Conservation (phyloP, 306 rosid species). For the Cyclanthera cordifolia region DNA sequence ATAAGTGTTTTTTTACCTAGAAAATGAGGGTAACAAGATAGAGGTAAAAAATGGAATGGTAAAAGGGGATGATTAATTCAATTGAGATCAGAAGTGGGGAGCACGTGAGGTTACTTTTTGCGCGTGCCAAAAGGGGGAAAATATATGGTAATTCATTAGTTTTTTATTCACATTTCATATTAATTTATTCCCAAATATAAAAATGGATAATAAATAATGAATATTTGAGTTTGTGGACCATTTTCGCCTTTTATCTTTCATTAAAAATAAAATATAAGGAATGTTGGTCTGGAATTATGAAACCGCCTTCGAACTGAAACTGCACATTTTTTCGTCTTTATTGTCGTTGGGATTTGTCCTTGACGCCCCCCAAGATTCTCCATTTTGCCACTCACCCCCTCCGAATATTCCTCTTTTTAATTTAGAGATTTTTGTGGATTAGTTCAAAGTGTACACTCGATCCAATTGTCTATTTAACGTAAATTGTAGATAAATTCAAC, state of each 20-base stretch:
- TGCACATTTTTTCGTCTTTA: conserved; percentile 10
- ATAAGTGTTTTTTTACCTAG: not conserved
- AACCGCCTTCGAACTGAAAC: conserved; percentile 15
- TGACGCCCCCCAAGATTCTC: not conserved
- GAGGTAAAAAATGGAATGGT: not conserved
- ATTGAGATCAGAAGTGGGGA: conserved; percentile 27
- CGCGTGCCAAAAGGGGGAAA: conserved; percentile 67
- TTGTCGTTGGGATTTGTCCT: not conserved
- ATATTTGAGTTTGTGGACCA: conserved; percentile 9
- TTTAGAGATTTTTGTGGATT: no score
- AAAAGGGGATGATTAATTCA: not conserved
- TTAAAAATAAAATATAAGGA: not conserved
- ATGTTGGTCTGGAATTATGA: conserved; percentile 17
- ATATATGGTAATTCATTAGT: conserved; percentile 10
- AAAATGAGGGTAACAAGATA: not conserved
- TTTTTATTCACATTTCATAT: not conserved
- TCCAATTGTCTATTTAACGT: no score
- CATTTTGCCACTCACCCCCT: conserved; percentile 2
- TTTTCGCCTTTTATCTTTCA: not conserved
- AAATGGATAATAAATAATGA: not conserved
- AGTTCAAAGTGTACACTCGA: no score
- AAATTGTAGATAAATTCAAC: no score
- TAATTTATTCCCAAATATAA: not conserved
- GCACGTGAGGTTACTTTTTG: conserved; percentile 71
- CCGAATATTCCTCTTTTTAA: not conserved